Percentiles rank a stretch among this genome's conserved stretches.
phyloP scores from a whole-genome alignment of 371 early-diverging fungal genomes.

The Globomyces sp. region DNA sequence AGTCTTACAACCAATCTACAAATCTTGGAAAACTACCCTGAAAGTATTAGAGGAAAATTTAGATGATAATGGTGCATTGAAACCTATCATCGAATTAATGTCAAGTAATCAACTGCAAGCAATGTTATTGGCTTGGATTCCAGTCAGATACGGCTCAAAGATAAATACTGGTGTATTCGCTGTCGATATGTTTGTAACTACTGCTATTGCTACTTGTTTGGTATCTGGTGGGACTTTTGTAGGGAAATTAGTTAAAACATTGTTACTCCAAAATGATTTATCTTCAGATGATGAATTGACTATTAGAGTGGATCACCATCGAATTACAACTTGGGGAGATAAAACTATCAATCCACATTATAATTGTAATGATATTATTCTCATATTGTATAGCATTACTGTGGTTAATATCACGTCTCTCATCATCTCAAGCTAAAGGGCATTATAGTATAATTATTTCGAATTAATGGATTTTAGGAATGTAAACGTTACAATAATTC shows the following conservation, averaged over 20 bases:
- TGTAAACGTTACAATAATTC: slow-evolving; percentile 11
- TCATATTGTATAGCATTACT: slow-evolving; percentile 10
- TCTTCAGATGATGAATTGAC: slow-evolving; percentile 1
- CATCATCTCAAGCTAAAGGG: slow-evolving; percentile 14
- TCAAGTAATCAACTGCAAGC: slow-evolving; percentile 33
- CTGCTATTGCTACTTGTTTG: slow-evolving; percentile 27
- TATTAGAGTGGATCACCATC: slow-evolving; percentile 36
- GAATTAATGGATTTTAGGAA: not conserved
- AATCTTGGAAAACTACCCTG: too few relatives aligned
- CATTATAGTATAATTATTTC: slow-evolving; percentile 10
- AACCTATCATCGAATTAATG: slow-evolving; percentile 29
- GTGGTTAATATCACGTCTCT: slow-evolving; percentile 13
- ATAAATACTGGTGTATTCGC: slow-evolving; percentile 38
- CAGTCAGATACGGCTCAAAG: slow-evolving; percentile 19
- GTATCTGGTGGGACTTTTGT: slow-evolving; percentile 27
- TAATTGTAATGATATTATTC: not conserved
- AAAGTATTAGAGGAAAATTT: slow-evolving; percentile 6
- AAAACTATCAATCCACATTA: slow-evolving; percentile 15
- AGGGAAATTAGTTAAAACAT: slow-evolving; percentile 22
- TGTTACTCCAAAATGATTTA: slow-evolving; percentile 2
- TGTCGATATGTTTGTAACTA: slow-evolving; percentile 45
- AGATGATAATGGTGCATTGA: slow-evolving; percentile 22
- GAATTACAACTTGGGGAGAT: slow-evolving; percentile 29
- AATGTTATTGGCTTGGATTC: slow-evolving; percentile 38
- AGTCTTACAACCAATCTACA: too few relatives aligned